Evolutionary conservation across 179 eudicot genomes (phyloP), one percentile per base, ranked within the genome.

Genomic region (Drosera spatulata): DNA sequence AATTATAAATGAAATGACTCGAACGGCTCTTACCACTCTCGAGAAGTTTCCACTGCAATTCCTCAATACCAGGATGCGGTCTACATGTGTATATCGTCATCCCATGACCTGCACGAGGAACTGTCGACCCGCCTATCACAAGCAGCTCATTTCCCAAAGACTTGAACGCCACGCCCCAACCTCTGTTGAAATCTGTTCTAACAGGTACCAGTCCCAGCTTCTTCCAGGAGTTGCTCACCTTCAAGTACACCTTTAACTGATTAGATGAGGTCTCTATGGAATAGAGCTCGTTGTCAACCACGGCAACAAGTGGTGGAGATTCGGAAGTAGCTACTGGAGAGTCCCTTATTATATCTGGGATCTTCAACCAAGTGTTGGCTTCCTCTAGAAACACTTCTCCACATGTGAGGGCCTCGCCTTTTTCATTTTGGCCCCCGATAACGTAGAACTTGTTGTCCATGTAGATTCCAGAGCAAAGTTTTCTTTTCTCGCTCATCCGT

Each of bases 111-210:
- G 71, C 58, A 40, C 13, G 49, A 46, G 49, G 49, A 7, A 7
- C 49, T 46, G 9, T 46, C 7, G 7, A 10, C 49, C 49, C 49
- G 7, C 82, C 85, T 6, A 77, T 75, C 10, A 80, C 82, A 15
- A 80, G 61, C 53, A 80, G 61, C 68, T 80, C 69, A 12, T 77
- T 56, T 6, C 85, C 85, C 33, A 82, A 59, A 0, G 95, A 82
- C 79, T 82, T 85, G 63, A 87, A 85, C 2, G 95, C 95, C 6
- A 87, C 86, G 14, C 95, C 96, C 96, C 93, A 87, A 12, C 96
- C 96, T 39, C 65, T 68, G 11, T 61, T 53, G 13, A 49, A 61
- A 55, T 82, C 87, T n/a, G 96, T 86, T 55, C 82, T 71, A 6
- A 85, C 85, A 0, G 93, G 96, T 13, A 85, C 76, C 0, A 15